phyloP scores from a whole-genome alignment of 169 alveolate species.

The Cyclospora cayetanensis region DNA sequence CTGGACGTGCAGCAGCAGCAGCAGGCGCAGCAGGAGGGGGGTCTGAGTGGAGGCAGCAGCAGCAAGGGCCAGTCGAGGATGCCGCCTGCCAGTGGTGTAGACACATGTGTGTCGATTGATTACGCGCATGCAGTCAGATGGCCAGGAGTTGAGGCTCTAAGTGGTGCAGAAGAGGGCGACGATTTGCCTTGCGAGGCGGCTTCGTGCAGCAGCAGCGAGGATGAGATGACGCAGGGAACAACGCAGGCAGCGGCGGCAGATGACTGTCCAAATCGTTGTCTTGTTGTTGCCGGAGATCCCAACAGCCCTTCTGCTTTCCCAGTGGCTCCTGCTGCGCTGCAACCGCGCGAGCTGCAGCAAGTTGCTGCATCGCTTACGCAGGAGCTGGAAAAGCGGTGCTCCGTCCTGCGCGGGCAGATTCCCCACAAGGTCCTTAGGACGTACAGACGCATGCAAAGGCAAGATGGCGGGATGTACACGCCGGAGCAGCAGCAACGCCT shows the following conservation, averaged over 20 bases:
- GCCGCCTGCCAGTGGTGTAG: too few species aligned
- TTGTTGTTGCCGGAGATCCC: background rate
- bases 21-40: background rate
- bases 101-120: too few species aligned
- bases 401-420: background rate
- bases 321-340: too few species aligned
- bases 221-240: background rate
- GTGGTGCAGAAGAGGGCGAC: background rate
- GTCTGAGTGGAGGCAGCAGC: background rate
- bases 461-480: background rate
- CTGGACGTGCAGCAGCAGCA: conserved; percentile 19
- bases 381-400: background rate
- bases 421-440: background rate
- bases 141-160: background rate
- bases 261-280: background rate
- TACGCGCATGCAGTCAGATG: background rate
- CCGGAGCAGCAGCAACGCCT: conserved; percentile 8
- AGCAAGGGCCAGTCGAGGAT: background rate
- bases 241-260: background rate
- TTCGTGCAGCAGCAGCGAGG: background rate
- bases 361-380: background rate
- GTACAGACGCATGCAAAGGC: background rate
- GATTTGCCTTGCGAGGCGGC: background rate
- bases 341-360: background rate
- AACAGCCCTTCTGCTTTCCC: conserved; percentile 1